These are phyloP conservation scores for Digitaria exilis DNA, from an alignment of 202 grass and related monocot genomes.

Conservation along the genomic window DNA sequence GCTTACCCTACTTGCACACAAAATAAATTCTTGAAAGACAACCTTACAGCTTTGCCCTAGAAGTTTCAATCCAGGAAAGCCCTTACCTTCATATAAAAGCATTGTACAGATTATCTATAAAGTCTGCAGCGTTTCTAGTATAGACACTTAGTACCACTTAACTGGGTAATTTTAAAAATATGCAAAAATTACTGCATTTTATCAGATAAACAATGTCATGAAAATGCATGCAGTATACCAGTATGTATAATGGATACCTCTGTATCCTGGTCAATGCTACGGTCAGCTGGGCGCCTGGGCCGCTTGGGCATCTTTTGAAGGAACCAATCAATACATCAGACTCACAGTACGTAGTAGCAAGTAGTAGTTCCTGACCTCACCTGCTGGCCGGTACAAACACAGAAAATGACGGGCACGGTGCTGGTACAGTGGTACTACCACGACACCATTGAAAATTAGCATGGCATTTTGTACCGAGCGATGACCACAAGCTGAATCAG, in stretches of 20 bases:
- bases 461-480: slow-evolving; percentile 47
- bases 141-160: background rate
- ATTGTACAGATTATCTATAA: background rate
- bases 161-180: background rate
- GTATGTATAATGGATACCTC: slow-evolving; percentile 11
- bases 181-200: background rate
- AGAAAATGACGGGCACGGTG: slow-evolving; percentile 20
- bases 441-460: background rate
- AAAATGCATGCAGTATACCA: background rate
- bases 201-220: background rate
- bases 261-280: background rate
- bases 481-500: slow-evolving; percentile 50
- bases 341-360: background rate
- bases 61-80: background rate
- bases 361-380: slow-evolving; percentile 6
- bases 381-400: background rate
- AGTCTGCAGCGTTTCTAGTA: background rate
- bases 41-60: background rate
- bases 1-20: slow-evolving; percentile 1
- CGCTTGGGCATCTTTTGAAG: slow-evolving; percentile 23
- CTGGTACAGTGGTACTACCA: slow-evolving; percentile 3
- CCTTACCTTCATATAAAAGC: background rate
- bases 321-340: slow-evolving; percentile 23
- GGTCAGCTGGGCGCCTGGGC: background rate
- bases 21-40: slow-evolving; percentile 2